phyloP scores from a whole-genome alignment of 768 basidiomycete genomes.

The Tulasnella sp. region DNA sequence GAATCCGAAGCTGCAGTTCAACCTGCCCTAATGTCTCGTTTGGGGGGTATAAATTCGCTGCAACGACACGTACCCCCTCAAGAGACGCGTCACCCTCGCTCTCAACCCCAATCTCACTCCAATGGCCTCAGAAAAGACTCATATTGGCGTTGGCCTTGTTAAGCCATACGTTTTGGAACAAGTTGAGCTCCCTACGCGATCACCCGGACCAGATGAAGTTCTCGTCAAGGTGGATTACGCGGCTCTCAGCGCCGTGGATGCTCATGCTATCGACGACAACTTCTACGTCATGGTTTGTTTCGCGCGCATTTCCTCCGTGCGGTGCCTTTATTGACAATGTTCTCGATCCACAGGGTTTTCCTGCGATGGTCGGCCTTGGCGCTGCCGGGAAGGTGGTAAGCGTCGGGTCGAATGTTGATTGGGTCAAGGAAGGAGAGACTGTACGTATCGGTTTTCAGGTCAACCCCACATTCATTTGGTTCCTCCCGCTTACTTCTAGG shows the following conservation, averaged over 20 bases:
- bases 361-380: conserved; percentile 43
- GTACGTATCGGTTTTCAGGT: conserved; percentile 35
- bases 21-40: no score
- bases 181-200: conserved; percentile 41
- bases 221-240: conserved; percentile 45
- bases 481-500: conserved; percentile 31
- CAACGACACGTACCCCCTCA: background rate
- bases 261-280: conserved; percentile 42
- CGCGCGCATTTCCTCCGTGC: background rate
- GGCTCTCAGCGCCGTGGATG: conserved; percentile 45
- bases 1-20: no score
- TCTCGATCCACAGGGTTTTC: conserved; percentile 35
- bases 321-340: background rate
- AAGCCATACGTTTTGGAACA: conserved; percentile 41
- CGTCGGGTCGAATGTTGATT: conserved; percentile 40
- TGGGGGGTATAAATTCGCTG: background rate
- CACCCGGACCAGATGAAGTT: conserved; percentile 42
- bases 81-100: background rate
- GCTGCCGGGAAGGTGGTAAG: conserved; percentile 43
- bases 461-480: no score
- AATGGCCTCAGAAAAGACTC: conserved; percentile 34
- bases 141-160: conserved; percentile 45
- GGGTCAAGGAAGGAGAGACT: conserved; percentile 43
- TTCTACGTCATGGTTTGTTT: conserved; percentile 33
- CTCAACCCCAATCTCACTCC: background rate